A percentile compares a stretch with the other conserved stretches of the same genome.
These are phyloP conservation scores for Aspergillus fischeri DNA, from an alignment of 2,329 filamentous ascomycete genomes.

Conservation along the genomic window DNA sequence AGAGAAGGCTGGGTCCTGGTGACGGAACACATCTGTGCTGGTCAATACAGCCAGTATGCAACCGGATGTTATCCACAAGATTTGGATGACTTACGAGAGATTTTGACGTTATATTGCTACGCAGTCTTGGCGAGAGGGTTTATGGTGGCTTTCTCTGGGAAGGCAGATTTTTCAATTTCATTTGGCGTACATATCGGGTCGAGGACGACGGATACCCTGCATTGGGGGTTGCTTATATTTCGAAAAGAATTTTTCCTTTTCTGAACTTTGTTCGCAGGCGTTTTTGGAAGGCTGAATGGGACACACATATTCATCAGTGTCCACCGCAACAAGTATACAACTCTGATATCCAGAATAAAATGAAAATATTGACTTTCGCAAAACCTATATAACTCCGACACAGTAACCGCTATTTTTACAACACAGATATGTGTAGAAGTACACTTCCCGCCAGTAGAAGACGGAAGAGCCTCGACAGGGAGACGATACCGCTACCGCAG, in stretches of 20 bases:
- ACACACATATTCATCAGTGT: not conserved
- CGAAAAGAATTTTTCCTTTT: constrained; percentile 13
- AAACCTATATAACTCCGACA: not conserved
- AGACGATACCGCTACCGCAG: not conserved
- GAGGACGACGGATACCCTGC: constrained; percentile 13
- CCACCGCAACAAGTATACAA: not conserved
- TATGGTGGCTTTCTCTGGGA: not conserved
- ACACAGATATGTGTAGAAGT: not conserved
- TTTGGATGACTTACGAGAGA: not conserved
- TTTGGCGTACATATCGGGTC: constrained; percentile 12
- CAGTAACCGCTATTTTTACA: not conserved
- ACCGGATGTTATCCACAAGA: not conserved
- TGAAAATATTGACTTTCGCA: not conserved
- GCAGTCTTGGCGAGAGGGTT: not conserved
- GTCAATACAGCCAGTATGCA: too few relatives aligned
- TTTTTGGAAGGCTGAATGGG: constrained; percentile 4
- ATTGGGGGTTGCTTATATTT: constrained; percentile 11
- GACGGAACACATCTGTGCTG: not conserved
- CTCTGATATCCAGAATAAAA: not conserved
- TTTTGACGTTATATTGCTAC: not conserved
- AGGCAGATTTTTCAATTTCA: not conserved
- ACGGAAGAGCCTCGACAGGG: not conserved
- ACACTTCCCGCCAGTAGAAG: not conserved
- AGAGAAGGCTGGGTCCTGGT: constrained; percentile 5
- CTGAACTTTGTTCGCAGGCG: constrained; percentile 3